A percentile compares a stretch with the other conserved stretches of the same genome.
Conservation (phyloP, 2,329 filamentous ascomycete genomes). For the Aspergillus sp. region DNA sequence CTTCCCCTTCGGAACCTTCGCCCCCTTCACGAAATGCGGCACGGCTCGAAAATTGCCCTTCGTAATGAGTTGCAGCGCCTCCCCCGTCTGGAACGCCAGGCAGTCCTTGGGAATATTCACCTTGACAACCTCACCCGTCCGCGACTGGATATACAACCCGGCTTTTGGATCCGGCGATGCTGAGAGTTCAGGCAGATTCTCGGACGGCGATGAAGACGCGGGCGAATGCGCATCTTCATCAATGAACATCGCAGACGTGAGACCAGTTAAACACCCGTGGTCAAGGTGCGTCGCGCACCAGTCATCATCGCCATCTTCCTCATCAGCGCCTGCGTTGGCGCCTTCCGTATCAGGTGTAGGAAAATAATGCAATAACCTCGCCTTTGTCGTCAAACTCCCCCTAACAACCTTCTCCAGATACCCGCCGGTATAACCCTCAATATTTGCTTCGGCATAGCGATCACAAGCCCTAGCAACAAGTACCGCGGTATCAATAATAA, state of each 20-base stretch:
- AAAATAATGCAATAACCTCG: constrained; percentile 89
- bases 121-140: constrained; percentile 79
- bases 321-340: not conserved
- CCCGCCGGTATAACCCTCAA: constrained; percentile 70
- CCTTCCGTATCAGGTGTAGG: constrained; percentile 44
- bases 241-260: constrained; percentile 95
- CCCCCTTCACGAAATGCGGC: constrained; percentile 89
- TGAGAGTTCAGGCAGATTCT: constrained; percentile 65
- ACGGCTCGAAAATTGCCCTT: constrained; percentile 89
- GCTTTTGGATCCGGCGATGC: constrained; percentile 78
- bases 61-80: constrained; percentile 88
- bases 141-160: constrained; percentile 91
- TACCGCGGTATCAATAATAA: constrained; percentile 87
- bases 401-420: constrained; percentile 87
- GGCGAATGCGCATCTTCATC: constrained; percentile 62
- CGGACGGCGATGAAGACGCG: constrained; percentile 37
- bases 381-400: constrained; percentile 85
- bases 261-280: constrained; percentile 88
- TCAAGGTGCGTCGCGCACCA: constrained; percentile 84
- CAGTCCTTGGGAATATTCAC: constrained; percentile 88
- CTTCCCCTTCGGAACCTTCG: constrained; percentile 53
- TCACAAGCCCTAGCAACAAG: constrained; percentile 91
- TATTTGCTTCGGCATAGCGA: constrained; percentile 75
- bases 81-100: constrained; percentile 93
- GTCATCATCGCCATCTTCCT: constrained; percentile 68